Conservation (phyloP, 2,329 filamentous ascomycete species). For the Didymella segeticola region DNA sequence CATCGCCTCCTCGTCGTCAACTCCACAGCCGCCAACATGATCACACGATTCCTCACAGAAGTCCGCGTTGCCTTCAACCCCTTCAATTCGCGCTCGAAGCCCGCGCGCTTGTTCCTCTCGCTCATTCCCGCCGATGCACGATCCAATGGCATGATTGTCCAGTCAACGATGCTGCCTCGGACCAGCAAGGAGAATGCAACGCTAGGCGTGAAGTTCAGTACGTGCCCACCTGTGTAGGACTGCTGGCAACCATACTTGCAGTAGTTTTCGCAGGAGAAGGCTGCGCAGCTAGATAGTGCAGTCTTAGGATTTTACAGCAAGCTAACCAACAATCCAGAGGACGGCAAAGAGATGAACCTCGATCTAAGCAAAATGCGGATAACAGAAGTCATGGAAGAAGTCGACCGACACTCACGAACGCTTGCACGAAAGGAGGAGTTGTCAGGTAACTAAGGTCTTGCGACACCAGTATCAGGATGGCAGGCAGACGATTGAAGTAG, state of each 20-base stretch:
- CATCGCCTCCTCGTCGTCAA: neutral
- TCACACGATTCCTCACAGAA: conserved; percentile 84
- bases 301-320: neutral
- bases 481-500: too few relatives aligned
- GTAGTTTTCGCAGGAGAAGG: neutral
- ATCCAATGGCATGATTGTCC: conserved; percentile 74
- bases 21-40: conserved; percentile 62
- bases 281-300: neutral
- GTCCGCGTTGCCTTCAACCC: conserved; percentile 91
- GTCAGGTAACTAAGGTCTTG: conserved; percentile 49
- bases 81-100: conserved; percentile 79
- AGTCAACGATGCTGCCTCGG: conserved; percentile 76
- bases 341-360: conserved; percentile 87
- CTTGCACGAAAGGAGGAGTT: conserved; percentile 85
- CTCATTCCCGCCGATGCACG: conserved; percentile 82
- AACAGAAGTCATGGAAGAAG: conserved; percentile 84
- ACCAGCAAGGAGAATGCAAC: conserved; percentile 71
- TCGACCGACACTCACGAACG: conserved; percentile 85
- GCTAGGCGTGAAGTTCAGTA: conserved; percentile 86
- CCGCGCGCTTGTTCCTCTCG: conserved; percentile 86
- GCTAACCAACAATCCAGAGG: conserved; percentile 65
- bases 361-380: conserved; percentile 83
- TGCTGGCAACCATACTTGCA: neutral
- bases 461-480: neutral
- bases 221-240: conserved; percentile 27